Evolutionary conservation across 257 asterid genomes (phyloP), one percentile per base, ranked within the genome.

Genomic region (Phtheirospermum japonicum): DNA sequence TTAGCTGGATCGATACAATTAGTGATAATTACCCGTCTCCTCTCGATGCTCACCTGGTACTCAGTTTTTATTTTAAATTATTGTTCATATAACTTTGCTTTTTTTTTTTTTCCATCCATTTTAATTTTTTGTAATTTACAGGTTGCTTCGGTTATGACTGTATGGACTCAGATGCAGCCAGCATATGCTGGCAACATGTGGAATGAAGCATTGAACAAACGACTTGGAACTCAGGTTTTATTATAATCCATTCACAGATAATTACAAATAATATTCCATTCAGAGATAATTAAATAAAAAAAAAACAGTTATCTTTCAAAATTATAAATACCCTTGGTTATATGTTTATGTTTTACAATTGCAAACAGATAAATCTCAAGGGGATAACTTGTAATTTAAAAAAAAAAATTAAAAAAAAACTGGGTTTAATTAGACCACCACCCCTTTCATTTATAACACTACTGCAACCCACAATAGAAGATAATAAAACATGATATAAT

Each of bases 111-210:
- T 13, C 61, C 46, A 30, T 50, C 69, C 23, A 37, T 51, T 45
- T 18, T 59, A 64, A 52, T 50, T 31, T 71, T 66, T 63, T 49
- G 51, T 46, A 9, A 36, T 63, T 43, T 68, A 34, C 80, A 89
- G 99, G 96, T 92, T 36, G 97, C 96, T 53, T 92, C 99, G 65
- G 89, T 77, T 63, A 86, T 92, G 94, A 89, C 97, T 50, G 70
- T 92, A 63, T 89, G 92, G 90, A 92, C 72, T 59, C 95, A 89
- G 70, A 58, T 92, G 76, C 75, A 80, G 76, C 97, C 99, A 53
- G 83, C 80, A 43, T 88, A 88, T 73, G 96, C 95, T 53, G 86
- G 82, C 68, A 88, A 84, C 75, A 59, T 92, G 86, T 92, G 96
- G 98, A 86, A 59, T 59, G 98, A 92, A 88, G 98, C 98, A 34